Evolutionary conservation across 2,329 filamentous ascomycete species (phyloP).

Genomic region (Mycosphaerella sp.): DNA sequence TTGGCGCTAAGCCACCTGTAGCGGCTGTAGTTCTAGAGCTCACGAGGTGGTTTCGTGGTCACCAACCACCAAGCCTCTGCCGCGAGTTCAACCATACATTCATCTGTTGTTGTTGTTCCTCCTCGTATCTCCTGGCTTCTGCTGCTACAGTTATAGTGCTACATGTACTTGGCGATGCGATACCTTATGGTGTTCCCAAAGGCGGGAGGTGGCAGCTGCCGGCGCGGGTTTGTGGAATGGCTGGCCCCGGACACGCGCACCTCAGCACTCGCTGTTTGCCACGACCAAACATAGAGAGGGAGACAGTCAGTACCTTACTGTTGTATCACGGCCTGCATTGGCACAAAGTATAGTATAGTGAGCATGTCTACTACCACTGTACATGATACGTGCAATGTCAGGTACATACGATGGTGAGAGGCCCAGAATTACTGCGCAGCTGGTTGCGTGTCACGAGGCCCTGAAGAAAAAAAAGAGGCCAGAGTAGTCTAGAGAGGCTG

Average conservation of each 20-base stretch:
- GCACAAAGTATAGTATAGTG: neutral
- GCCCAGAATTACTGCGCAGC: constrained; percentile 1
- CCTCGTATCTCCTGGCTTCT: too few relatives aligned
- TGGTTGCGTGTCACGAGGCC: constrained; percentile 13
- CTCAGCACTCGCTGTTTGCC: constrained; percentile 2
- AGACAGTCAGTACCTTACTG: neutral
- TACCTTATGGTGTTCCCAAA: neutral
- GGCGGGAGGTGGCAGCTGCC: neutral
- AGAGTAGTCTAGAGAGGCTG: too few relatives aligned
- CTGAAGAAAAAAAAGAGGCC: constrained; percentile 1
- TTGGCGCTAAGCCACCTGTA: too few relatives aligned
- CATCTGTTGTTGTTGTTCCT: too few relatives aligned
- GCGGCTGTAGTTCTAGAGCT: too few relatives aligned
- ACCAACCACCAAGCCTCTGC: too few relatives aligned
- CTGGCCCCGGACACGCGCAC: constrained; percentile 2
- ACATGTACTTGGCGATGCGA: too few relatives aligned
- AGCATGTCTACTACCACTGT: neutral
- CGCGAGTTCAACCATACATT: too few relatives aligned
- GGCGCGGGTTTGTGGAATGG: neutral
- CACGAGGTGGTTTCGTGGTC: too few relatives aligned
- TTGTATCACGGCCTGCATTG: neutral
- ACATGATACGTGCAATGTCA: constrained; percentile 3
- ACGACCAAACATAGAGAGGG: neutral
- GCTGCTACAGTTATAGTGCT: too few relatives aligned
- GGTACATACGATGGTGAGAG: neutral